phyloP scores from a whole-genome alignment of 2,329 filamentous ascomycete genomes.

The Phyllosticta capitalensis region DNA sequence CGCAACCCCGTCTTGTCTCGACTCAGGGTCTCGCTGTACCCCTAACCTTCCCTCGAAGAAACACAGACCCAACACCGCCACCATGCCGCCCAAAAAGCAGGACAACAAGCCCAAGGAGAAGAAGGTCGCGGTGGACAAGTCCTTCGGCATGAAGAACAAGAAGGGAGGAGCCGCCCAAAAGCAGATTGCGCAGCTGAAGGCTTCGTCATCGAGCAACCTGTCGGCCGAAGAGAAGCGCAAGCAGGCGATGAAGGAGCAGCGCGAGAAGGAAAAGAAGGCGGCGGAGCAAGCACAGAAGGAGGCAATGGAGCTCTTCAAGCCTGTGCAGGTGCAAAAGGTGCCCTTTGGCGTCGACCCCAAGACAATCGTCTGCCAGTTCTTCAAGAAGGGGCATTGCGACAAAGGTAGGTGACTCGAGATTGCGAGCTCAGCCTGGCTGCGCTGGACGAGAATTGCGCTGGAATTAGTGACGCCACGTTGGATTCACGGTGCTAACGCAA shows the following conservation, averaged over 20 bases:
- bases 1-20: not conserved
- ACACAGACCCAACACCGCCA: conserved; percentile 28
- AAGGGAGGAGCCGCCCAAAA: conserved; percentile 87
- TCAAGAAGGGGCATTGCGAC: conserved; percentile 93
- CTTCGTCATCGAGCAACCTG: conserved; percentile 63
- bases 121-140: conserved; percentile 81
- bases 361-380: conserved; percentile 93
- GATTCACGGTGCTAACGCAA: not conserved
- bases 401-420: conserved; percentile 49
- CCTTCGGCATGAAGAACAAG: conserved; percentile 99
- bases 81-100: conserved; percentile 62
- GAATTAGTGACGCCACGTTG: not conserved
- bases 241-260: conserved; percentile 52
- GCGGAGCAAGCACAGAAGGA: conserved; percentile 78
- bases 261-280: conserved; percentile 83
- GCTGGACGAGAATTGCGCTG: not conserved
- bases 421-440: not conserved
- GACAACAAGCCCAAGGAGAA: conserved; percentile 35
- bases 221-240: conserved; percentile 83
- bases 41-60: not conserved
- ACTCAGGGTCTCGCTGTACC: not conserved
- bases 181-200: conserved; percentile 74
- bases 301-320: conserved; percentile 73
- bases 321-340: conserved; percentile 92
- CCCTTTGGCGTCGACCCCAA: conserved; percentile 97